Percentiles rank a stretch among this genome's conserved stretches.
These are phyloP conservation scores for Calonectria ilicicola DNA, from an alignment of 2,329 filamentous ascomycete species.

Conservation along the genomic window DNA sequence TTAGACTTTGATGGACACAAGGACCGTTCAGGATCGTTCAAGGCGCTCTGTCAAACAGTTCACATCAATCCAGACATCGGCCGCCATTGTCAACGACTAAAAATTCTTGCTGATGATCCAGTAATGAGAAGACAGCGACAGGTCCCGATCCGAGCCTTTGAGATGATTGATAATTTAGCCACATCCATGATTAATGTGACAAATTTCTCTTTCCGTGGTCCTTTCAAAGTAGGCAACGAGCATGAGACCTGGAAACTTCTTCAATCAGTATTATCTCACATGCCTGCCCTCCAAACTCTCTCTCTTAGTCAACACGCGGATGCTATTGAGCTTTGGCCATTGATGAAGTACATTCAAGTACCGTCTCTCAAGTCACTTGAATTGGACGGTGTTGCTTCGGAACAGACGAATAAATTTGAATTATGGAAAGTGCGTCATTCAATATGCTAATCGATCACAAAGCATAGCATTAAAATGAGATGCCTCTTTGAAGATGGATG, in stretches of 20 bases:
- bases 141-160: background rate
- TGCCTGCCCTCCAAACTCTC: background rate
- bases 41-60: background rate
- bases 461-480: background rate
- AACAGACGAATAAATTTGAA: background rate
- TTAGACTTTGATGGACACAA: background rate
- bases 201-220: background rate
- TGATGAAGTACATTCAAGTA: background rate
- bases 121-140: background rate
- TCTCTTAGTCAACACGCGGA: background rate
- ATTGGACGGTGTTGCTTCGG: background rate
- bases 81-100: background rate
- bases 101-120: background rate
- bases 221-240: background rate
- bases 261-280: background rate
- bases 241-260: background rate
- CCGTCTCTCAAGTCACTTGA: background rate
- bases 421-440: background rate
- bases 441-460: background rate
- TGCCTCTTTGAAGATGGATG: background rate
- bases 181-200: background rate
- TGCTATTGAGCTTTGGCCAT: background rate
- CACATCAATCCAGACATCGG: background rate
- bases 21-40: background rate
- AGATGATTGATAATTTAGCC: background rate